Conservation (phyloP, 2,329 filamentous ascomycete species). For the Ampelomyces quisqualis region DNA sequence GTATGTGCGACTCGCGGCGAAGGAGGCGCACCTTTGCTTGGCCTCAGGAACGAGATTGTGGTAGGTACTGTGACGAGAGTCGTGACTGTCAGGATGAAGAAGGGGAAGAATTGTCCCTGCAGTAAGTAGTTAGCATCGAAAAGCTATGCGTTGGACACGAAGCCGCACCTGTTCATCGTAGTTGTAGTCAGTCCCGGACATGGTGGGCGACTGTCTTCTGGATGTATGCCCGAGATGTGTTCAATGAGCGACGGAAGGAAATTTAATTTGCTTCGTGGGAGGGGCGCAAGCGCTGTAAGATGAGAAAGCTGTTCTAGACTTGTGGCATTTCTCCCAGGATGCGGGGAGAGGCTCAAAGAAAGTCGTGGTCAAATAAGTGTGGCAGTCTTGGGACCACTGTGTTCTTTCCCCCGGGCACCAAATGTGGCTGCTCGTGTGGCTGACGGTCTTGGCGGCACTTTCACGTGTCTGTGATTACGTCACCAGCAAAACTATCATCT, state of each 20-base stretch:
- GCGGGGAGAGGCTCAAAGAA: constrained; percentile 32
- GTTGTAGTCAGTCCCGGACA: constrained; percentile 76
- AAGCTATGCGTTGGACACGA: too few species aligned
- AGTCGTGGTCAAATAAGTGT: constrained; percentile 27
- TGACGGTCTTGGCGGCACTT: constrained; percentile 3
- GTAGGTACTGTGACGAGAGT: constrained; percentile 85
- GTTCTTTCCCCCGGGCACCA: constrained; percentile 27
- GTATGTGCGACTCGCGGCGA: constrained; percentile 1
- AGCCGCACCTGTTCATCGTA: constrained; percentile 88
- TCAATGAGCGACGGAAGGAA: constrained; percentile 20
- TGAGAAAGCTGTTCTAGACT: constrained; percentile 15
- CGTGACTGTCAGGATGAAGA: constrained; percentile 92
- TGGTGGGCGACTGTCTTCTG: constrained; percentile 27
- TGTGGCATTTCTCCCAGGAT: constrained; percentile 23
- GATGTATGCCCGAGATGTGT: constrained; percentile 14
- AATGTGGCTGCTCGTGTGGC: too few species aligned
- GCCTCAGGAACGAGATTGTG: constrained; percentile 82
- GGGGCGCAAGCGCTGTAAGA: constrained; percentile 19
- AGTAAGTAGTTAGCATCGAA: neutral
- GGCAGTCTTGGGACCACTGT: constrained; percentile 30
- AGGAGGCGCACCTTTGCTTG: constrained; percentile 61
- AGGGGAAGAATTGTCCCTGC: constrained; percentile 95
- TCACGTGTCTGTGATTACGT: neutral
- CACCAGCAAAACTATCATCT: too few species aligned
- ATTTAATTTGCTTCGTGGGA: constrained; percentile 13